Conservation (phyloP, 1,284 basidiomycete genomes). For the Cutaneotrichosporon mucoides region DNA sequence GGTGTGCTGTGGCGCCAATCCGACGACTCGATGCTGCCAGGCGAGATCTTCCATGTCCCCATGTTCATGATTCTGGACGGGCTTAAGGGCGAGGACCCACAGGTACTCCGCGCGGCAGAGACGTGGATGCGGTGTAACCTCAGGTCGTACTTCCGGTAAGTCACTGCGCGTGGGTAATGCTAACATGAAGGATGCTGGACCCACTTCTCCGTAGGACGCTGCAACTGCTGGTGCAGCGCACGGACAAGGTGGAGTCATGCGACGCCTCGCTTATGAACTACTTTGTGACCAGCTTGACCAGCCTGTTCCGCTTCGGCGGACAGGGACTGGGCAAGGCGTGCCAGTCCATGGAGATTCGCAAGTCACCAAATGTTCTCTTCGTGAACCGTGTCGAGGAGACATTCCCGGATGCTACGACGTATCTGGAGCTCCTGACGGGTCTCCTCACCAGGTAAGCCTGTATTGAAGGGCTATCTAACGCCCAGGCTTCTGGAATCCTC, state of each 20-base stretch:
- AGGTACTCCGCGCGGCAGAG: conserved; percentile 70
- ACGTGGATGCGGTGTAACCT: conserved; percentile 94
- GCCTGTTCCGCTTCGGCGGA: conserved; percentile 79
- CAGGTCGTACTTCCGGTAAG: conserved; percentile 80
- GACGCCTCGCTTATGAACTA: conserved; percentile 22
- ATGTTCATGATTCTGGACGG: conserved; percentile 83
- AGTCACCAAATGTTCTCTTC: conserved; percentile 19
- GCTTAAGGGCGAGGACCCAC: conserved; percentile 69
- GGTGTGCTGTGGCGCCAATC: conserved; percentile 88
- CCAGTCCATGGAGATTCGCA: conserved; percentile 21
- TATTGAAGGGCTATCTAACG: background rate
- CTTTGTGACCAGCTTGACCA: conserved; percentile 61
- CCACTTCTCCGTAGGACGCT: conserved; percentile 66
- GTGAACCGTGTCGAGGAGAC: conserved; percentile 7
- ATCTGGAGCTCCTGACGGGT: conserved; percentile 15
- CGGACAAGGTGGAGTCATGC: background rate
- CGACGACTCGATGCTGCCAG: conserved; percentile 75
- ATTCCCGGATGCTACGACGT: conserved; percentile 12
- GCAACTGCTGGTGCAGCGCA: conserved; percentile 2
- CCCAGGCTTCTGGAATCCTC: conserved; percentile 13
- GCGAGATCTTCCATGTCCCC: conserved; percentile 74
- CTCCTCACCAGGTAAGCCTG: conserved; percentile 13
- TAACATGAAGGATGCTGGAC: conserved; percentile 64
- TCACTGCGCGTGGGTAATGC: too few relatives aligned
- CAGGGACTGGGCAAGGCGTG: conserved; percentile 56